Base-by-base conservation (phyloP, 495 filamentous ascomycete genomes). In the Hyaloscypha hepaticicola region DNA sequence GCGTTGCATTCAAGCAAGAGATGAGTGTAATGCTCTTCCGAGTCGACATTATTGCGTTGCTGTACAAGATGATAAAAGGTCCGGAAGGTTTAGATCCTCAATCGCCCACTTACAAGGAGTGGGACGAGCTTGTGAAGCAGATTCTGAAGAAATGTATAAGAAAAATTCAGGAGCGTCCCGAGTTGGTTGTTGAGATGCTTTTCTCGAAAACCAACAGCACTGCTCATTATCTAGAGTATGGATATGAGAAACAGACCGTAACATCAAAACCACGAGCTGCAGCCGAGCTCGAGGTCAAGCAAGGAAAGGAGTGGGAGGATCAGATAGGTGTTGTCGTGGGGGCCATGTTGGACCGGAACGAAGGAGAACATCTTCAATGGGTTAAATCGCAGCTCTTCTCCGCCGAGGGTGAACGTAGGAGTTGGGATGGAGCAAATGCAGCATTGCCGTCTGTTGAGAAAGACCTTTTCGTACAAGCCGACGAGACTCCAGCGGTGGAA, bases 11-110 rank as follows among this genome's bases (percentile, higher is more conserved):
- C 81, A 98, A 97, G 76, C 88, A 92, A 70, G 91, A 96, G 51
- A 87, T 95, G 79, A 88, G 87, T 63, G 87, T 96, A 14, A 82
- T 97, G 75, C 82, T 99, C 2, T 97, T 91, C 72, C 87, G 96
- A 5, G 77, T 97, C 3, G 96, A 98, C 70, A 96, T 97, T 16
- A 85, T 99, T 61, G 86, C 87, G 45, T 81, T 97, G 16, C 88
- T 99, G 53, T 87, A 97, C 69, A 85, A 86, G 65, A 94, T 98
- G 85, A 91, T 98, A 73, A 96, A 96, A 73, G 96, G 96, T 1
- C 90, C 92, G 0, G 87, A 91, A 51, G 86, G 87, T 3, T 74
- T 99, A 45, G 87, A 92, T 73, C 83, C 82, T 60, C 79, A 77
- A 56, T 76, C 76, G 11, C 74, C 84, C 7, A 82, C 85, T 50